Evolutionary conservation across 768 basidiomycete genomes (phyloP).

Genomic region (Wakefieldia striispora): DNA sequence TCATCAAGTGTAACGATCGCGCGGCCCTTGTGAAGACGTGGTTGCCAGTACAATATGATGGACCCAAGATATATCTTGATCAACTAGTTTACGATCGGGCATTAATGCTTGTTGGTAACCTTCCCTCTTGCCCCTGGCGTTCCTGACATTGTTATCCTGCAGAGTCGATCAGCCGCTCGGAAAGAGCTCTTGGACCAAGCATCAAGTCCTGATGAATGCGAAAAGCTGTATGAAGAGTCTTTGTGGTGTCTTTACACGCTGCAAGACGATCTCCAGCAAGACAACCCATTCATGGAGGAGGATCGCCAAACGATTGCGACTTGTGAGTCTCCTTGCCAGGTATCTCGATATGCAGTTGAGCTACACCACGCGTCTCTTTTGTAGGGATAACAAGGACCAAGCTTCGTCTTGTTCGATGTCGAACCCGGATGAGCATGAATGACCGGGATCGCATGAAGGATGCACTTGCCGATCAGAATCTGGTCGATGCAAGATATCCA

Average conservation of each 20-base stretch:
- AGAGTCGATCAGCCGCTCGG: slow-evolving; percentile 92
- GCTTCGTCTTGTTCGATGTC: slow-evolving; percentile 75
- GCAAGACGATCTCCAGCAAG: slow-evolving; percentile 83
- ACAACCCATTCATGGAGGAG: slow-evolving; percentile 83
- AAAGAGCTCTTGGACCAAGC: slow-evolving; percentile 86
- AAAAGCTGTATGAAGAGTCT: slow-evolving; percentile 92
- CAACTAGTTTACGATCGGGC: slow-evolving; percentile 93
- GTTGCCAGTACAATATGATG: slow-evolving; percentile 79
- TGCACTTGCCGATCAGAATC: slow-evolving; percentile 75
- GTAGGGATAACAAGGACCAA: slow-evolving; percentile 85
- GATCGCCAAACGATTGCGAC: slow-evolving; percentile 76
- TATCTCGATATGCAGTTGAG: not conserved
- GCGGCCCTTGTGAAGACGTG: slow-evolving; percentile 86
- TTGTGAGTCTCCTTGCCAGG: slow-evolving; percentile 44
- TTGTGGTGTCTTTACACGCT: slow-evolving; percentile 92
- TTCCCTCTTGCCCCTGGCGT: not conserved
- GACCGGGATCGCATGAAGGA: slow-evolving; percentile 71
- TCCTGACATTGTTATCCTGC: slow-evolving; percentile 2
- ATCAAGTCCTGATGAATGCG: slow-evolving; percentile 75
- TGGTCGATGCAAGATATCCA: slow-evolving; percentile 68
- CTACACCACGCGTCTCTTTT: not conserved
- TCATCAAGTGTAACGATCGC: slow-evolving; percentile 92
- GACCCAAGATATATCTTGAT: slow-evolving; percentile 82
- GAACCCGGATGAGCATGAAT: slow-evolving; percentile 74
- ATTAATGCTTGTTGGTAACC: slow-evolving; percentile 65